Base-by-base conservation (phyloP, 495 filamentous ascomycete genomes). In the Pyronema omphalodes region DNA sequence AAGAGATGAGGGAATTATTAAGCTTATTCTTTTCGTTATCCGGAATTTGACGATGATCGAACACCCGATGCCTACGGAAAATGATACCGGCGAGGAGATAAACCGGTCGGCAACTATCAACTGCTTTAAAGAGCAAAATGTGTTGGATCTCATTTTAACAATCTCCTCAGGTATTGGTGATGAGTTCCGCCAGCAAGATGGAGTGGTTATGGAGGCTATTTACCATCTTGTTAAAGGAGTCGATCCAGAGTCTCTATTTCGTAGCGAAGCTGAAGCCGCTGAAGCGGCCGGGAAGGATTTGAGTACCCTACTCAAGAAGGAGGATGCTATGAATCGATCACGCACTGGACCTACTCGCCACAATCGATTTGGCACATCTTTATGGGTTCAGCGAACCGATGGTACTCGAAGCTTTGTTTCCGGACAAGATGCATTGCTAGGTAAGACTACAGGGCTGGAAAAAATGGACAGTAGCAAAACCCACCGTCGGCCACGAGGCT, bases 291-390 rank as follows among this genome's bases (percentile, higher is more conserved):
- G 77, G 0, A 73, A 88, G 52, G 87, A 95, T 66, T 72, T 99
- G 6, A 72, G 74, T 35, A 70, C 71, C 8, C 69, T 94, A 60
- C 73, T 94, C 57, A 76, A 73, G 40, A 83, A 86, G 63, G 93
- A 99, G 66, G 78, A 79, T 2, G 79, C 79, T 7, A 82, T 93
- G 76, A 76, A 83, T 44, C 76, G 81, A 56, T 76, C 84, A 93
- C 61, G 77, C 79, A 81, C 82, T 59, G 84, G 84, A 6, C 86
- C 88, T 1, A 88, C 88, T 6, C 71, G 93, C 37, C 93, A 99
- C 66, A 93, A 88, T 57, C 75, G 93, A 51, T 99, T 95, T 64
- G 93, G 93, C 1, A 93, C 88, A 11, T 94, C 95, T 82, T 81
- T 94, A 15, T 96, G 93, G 91, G 79, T 99, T 40, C 86, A 95